Evolutionary conservation across 495 filamentous ascomycete genomes (phyloP).

Genomic region (Xylaria scruposa): DNA sequence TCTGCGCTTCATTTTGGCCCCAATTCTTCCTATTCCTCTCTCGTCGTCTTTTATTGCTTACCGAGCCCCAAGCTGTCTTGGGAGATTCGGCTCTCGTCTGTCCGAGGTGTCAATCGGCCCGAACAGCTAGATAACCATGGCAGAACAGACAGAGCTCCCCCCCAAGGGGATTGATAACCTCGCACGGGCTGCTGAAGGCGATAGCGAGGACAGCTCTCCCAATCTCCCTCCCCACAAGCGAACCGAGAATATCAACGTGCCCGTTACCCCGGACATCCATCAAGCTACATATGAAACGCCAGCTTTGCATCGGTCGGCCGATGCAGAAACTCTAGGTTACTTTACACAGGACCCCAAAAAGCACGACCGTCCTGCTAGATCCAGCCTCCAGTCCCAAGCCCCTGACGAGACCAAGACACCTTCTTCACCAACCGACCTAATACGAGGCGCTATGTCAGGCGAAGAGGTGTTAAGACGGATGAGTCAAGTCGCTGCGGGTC

Average conservation of each 20-base stretch:
- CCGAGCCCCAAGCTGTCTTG: background rate
- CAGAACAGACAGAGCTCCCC: constrained; percentile 40
- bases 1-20: no score
- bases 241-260: constrained; percentile 43
- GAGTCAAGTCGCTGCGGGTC: constrained; percentile 56
- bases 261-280: constrained; percentile 59
- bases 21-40: no score
- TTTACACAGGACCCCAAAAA: constrained; percentile 45
- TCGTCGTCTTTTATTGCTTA: background rate
- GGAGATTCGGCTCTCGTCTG: background rate
- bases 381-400: constrained; percentile 13
- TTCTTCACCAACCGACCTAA: constrained; percentile 54
- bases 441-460: constrained; percentile 60
- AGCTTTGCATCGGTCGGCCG: constrained; percentile 30
- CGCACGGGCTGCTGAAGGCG: constrained; percentile 27
- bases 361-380: constrained; percentile 34
- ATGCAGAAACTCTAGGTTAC: constrained; percentile 42
- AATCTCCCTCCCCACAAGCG: constrained; percentile 46
- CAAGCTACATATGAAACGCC: constrained; percentile 44
- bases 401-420: constrained; percentile 26
- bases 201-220: constrained; percentile 20
- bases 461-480: constrained; percentile 69
- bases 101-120: background rate
- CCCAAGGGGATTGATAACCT: constrained; percentile 39
- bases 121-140: constrained; percentile 40